phyloP scores from a whole-genome alignment of 2,329 filamentous ascomycete genomes.

The Pseudopithomyces maydicus region DNA sequence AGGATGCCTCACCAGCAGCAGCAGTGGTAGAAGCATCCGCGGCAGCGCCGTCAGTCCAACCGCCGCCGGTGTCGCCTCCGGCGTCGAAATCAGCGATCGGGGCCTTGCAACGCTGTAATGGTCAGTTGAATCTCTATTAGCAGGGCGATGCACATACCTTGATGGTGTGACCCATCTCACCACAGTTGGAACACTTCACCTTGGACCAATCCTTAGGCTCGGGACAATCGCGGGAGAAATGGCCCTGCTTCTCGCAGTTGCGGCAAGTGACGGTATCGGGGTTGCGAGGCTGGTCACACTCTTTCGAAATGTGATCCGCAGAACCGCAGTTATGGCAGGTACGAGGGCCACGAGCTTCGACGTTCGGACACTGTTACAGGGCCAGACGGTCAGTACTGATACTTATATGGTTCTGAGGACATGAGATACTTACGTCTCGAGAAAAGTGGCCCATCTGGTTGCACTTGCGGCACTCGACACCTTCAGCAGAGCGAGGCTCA shows the following conservation, averaged over 20 bases:
- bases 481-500: conserved; percentile 55
- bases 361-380: conserved; percentile 33
- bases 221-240: conserved; percentile 62
- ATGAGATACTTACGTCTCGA: conserved; percentile 24
- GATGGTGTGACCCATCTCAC: conserved; percentile 43
- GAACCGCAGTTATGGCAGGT: conserved; percentile 46
- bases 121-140: conserved; percentile 13
- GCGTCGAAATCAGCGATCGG: conserved; percentile 26
- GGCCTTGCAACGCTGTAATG: conserved; percentile 37
- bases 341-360: conserved; percentile 26
- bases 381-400: conserved; percentile 18
- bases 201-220: conserved; percentile 59
- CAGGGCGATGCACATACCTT: conserved; percentile 22
- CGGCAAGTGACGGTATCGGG: conserved; percentile 53
- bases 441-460: conserved; percentile 54
- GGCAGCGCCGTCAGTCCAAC: conserved; percentile 1
- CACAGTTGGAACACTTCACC: conserved; percentile 56
- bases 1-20: conserved; percentile 22
- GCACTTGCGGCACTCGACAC: conserved; percentile 70
- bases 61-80: conserved; percentile 9
- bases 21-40: conserved; percentile 1
- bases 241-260: conserved; percentile 70
- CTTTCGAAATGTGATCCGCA: conserved; percentile 43
- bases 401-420: conserved; percentile 24
- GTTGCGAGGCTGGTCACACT: conserved; percentile 44